Percentiles rank a stretch among this genome's conserved stretches.
Evolutionary conservation across 306 rosid genomes (phyloP).

Genomic region (Castanea crenata): DNA sequence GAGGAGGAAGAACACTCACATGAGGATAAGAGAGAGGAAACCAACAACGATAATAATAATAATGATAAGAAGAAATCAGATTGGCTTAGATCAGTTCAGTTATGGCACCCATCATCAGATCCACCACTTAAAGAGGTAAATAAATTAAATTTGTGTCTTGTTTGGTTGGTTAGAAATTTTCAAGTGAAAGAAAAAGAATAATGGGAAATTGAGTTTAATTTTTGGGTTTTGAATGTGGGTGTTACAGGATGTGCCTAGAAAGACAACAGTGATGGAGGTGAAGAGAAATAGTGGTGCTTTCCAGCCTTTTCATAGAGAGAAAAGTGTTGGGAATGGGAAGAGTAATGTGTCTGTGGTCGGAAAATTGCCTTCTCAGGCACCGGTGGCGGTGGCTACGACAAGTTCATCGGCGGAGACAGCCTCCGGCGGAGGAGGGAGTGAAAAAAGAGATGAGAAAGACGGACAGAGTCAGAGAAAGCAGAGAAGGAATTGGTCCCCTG

Average conservation of each 20-base stretch:
- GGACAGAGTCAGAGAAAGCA: slow-evolving; percentile 65
- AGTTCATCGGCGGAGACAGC: slow-evolving; percentile 53
- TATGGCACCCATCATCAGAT: slow-evolving; percentile 68
- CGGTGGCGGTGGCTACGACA: slow-evolving; percentile 47
- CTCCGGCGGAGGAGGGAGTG: slow-evolving; percentile 30
- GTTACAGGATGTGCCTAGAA: slow-evolving; percentile 59
- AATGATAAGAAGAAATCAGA: slow-evolving; percentile 57
- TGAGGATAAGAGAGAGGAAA: slow-evolving; percentile 20
- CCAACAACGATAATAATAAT: background rate
- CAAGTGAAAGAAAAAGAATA: background rate
- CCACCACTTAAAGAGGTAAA: slow-evolving; percentile 56
- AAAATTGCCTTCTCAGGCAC: slow-evolving; percentile 34
- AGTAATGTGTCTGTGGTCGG: slow-evolving; percentile 16
- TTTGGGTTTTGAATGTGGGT: background rate
- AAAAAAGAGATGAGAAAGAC: slow-evolving; percentile 60
- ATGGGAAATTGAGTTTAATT: background rate
- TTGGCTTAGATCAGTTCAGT: slow-evolving; percentile 92
- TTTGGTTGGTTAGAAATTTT: background rate
- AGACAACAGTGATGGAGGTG: slow-evolving; percentile 63
- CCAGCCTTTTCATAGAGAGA: slow-evolving; percentile 78
- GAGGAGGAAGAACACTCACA: slow-evolving; percentile 48
- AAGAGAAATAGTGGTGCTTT: slow-evolving; percentile 76
- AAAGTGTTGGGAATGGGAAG: slow-evolving; percentile 47
- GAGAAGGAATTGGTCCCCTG: slow-evolving; percentile 89
- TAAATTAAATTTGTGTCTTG: background rate